A percentile compares a stretch with the other conserved stretches of the same genome.
These are phyloP conservation scores for Colletotrichum destructivum DNA, from an alignment of 2,329 filamentous ascomycete species.

Conservation along the genomic window DNA sequence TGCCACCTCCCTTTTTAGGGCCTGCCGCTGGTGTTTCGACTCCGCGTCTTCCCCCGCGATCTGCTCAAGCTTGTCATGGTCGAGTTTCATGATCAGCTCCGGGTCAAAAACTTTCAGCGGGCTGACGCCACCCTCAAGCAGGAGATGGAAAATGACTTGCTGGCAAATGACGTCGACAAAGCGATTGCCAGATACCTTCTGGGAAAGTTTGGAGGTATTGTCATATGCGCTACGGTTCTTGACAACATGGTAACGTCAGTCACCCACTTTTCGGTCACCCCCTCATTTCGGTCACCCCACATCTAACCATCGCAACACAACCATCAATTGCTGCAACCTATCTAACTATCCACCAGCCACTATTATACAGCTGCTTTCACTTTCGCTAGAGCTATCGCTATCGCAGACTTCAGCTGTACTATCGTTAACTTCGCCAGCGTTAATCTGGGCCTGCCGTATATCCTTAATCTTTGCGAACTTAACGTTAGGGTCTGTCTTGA, in stretches of 20 bases:
- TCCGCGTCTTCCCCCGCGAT: slow-evolving; percentile 71
- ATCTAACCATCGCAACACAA: no score
- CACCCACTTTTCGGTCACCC: no score
- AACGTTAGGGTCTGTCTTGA: no score
- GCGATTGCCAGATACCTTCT: slow-evolving; percentile 68
- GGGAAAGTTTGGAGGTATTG: slow-evolving; percentile 47
- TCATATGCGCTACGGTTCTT: slow-evolving; percentile 64
- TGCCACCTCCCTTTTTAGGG: neutral
- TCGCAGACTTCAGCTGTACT: no score
- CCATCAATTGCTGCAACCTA: no score
- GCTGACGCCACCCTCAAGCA: slow-evolving; percentile 65
- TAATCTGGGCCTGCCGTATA: no score
- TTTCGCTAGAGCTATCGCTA: no score
- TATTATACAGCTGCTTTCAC: no score
- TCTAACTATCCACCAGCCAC: no score
- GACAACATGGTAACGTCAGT: slow-evolving; percentile 66
- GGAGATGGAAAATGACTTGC: slow-evolving; percentile 69
- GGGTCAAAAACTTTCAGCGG: slow-evolving; percentile 69
- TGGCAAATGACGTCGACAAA: slow-evolving; percentile 75
- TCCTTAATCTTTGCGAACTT: no score
- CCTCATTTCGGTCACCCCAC: no score
- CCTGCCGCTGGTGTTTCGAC: slow-evolving; percentile 5
- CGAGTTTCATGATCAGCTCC: slow-evolving; percentile 65
- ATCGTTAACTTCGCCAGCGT: no score
- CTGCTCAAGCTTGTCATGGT: slow-evolving; percentile 63